Percentiles rank a stretch among this genome's conserved stretches.
These are phyloP conservation scores for Flammula alnicola DNA, from an alignment of 1,284 basidiomycete genomes.

Conservation along the genomic window DNA sequence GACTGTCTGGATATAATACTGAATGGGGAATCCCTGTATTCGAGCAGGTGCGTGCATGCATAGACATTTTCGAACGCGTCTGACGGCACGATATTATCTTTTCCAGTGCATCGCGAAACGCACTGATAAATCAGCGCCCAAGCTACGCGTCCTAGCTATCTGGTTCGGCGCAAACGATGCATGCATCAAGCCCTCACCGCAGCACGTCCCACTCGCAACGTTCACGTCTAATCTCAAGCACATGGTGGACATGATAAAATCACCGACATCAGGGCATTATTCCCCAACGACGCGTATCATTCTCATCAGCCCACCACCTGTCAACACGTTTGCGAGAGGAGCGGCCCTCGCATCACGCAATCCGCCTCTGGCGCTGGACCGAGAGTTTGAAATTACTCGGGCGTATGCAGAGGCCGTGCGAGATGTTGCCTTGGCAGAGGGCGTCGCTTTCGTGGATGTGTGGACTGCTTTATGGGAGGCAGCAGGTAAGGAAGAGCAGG, in stretches of 20 bases:
- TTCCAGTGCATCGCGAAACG: constrained; percentile 59
- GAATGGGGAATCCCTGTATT: constrained; percentile 83
- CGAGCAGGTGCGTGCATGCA: constrained; percentile 58
- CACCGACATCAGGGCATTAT: constrained; percentile 66
- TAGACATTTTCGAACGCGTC: not conserved
- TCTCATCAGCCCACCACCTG: constrained; percentile 84
- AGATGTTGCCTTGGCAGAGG: constrained; percentile 57
- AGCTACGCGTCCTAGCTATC: constrained; percentile 75
- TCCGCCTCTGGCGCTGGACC: constrained; percentile 53
- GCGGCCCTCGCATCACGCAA: constrained; percentile 50
- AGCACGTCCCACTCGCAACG: constrained; percentile 71
- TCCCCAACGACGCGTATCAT: constrained; percentile 79
- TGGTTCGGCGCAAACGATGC: constrained; percentile 94
- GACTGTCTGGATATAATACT: constrained; percentile 81
- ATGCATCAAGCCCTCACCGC: constrained; percentile 58
- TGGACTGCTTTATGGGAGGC: constrained; percentile 72
- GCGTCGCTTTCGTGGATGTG: constrained; percentile 69
- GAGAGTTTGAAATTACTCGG: constrained; percentile 64
- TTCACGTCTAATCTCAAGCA: constrained; percentile 71
- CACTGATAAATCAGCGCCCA: constrained; percentile 55
- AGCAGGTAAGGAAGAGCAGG: constrained; percentile 60
- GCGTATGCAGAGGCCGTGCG: constrained; percentile 74
- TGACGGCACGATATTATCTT: not conserved
- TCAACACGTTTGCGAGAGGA: constrained; percentile 64
- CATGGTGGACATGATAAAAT: constrained; percentile 66